phyloP scores from a whole-genome alignment of 345 rosid genomes.

The Sonneratia alba region DNA sequence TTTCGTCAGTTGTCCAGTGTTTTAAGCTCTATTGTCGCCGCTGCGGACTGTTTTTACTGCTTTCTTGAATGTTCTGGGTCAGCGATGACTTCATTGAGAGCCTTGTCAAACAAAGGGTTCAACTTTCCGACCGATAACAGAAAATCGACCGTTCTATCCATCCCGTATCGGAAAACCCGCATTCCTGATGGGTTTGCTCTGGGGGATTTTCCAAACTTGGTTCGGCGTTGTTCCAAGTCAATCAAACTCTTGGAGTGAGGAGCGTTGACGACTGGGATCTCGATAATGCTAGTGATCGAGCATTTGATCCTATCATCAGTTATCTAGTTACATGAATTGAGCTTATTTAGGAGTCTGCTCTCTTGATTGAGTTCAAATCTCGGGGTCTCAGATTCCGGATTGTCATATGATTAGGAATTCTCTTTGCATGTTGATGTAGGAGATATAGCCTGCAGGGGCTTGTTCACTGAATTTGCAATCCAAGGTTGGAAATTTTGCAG shows the following conservation, averaged over 20 bases:
- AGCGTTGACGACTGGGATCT: background rate
- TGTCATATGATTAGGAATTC: background rate
- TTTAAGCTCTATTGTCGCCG: background rate
- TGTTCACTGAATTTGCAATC: background rate
- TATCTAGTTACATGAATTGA: background rate
- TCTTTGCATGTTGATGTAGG: background rate
- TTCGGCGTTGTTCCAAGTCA: background rate
- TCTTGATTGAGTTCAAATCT: background rate
- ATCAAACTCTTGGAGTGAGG: background rate
- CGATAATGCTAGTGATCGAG: background rate
- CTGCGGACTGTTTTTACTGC: background rate
- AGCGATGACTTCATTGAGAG: background rate
- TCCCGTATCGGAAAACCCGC: background rate
- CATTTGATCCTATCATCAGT: background rate
- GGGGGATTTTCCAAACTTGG: background rate
- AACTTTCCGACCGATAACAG: background rate
- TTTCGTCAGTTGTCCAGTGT: background rate
- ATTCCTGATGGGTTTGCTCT: background rate
- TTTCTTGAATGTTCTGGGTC: background rate
- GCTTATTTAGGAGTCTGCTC: background rate
- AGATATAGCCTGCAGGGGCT: background rate
- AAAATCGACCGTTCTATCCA: background rate
- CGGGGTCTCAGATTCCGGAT: background rate
- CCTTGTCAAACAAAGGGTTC: background rate
- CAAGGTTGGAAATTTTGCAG: background rate